phyloP scores from a whole-genome alignment of 1,139 yeast genomes.

The Suhomyces anneliseae region DNA sequence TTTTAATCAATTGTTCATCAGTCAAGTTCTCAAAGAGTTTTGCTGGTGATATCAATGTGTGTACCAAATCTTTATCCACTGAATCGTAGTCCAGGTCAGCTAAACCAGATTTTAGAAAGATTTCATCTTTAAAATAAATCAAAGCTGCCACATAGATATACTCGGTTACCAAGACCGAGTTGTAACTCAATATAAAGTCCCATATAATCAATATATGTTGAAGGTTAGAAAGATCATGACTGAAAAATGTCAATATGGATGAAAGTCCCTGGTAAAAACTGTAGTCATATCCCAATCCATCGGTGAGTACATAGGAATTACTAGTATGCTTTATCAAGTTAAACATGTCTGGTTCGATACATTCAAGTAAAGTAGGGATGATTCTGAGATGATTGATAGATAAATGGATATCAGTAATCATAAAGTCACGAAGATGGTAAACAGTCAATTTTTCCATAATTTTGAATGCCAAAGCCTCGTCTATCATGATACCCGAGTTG shows the following conservation, averaged over 20 bases:
- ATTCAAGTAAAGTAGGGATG: constrained; percentile 60
- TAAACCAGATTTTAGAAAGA: constrained; percentile 30
- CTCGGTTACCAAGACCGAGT: constrained; percentile 42
- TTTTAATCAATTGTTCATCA: constrained; percentile 35
- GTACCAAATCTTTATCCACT: constrained; percentile 47
- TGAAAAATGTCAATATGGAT: constrained; percentile 70
- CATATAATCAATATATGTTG: constrained; percentile 57
- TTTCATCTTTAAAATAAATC: constrained; percentile 37
- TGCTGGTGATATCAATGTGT: constrained; percentile 39
- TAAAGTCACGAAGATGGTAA: constrained; percentile 74
- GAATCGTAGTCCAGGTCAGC: constrained; percentile 16
- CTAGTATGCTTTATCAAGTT: constrained; percentile 44
- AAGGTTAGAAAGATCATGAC: constrained; percentile 65
- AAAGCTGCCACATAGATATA: constrained; percentile 62
- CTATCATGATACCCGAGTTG: constrained; percentile 8
- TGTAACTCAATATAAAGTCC: constrained; percentile 59
- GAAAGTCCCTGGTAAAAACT: constrained; percentile 65
- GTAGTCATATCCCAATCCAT: constrained; percentile 40
- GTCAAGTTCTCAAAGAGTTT: constrained; percentile 28
- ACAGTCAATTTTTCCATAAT: constrained; percentile 61
- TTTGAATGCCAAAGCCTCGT: constrained; percentile 41
- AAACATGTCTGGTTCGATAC: constrained; percentile 53
- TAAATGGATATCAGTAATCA: constrained; percentile 69
- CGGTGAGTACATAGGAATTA: constrained; percentile 24
- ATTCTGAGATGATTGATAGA: constrained; percentile 64